A percentile compares a stretch with the other conserved stretches of the same genome.
These are phyloP conservation scores for Paecilomyces sp. DNA, from an alignment of 2,329 filamentous ascomycete species.

Conservation along the genomic window DNA sequence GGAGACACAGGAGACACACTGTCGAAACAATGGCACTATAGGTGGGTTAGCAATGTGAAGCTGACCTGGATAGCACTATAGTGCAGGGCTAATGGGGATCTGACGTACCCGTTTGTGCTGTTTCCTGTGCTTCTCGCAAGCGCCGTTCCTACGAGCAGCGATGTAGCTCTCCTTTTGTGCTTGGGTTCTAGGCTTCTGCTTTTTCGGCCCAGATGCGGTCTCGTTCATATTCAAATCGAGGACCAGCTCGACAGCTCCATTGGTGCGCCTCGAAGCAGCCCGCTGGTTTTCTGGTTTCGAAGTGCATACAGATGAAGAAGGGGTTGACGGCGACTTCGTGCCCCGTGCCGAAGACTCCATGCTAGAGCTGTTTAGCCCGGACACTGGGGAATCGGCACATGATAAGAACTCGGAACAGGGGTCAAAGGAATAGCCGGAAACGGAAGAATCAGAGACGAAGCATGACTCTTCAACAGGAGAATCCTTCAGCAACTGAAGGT, in stretches of 20 bases:
- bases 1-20: background rate
- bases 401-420: background rate
- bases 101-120: slow-evolving; percentile 36
- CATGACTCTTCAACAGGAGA: slow-evolving; percentile 18
- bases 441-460: slow-evolving; percentile 16
- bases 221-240: slow-evolving; percentile 39
- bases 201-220: slow-evolving; percentile 33
- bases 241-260: slow-evolving; percentile 29
- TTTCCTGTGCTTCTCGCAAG: slow-evolving; percentile 37
- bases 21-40: background rate
- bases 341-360: slow-evolving; percentile 6
- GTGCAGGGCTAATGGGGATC: background rate
- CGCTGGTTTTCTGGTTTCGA: background rate
- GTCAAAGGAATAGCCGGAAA: background rate
- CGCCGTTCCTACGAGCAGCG: slow-evolving; percentile 35
- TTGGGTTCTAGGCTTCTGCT: slow-evolving; percentile 34
- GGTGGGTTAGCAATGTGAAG: background rate
- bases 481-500: slow-evolving; percentile 31
- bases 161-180: slow-evolving; percentile 38
- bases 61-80: background rate
- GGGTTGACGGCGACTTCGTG: slow-evolving; percentile 7
- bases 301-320: slow-evolving; percentile 8
- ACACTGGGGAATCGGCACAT: background rate
- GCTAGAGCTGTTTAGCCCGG: slow-evolving; percentile 1
- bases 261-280: slow-evolving; percentile 7